Conservation (phyloP, 2,329 filamentous ascomycete species). For the Phyllosticta citriasiana region DNA sequence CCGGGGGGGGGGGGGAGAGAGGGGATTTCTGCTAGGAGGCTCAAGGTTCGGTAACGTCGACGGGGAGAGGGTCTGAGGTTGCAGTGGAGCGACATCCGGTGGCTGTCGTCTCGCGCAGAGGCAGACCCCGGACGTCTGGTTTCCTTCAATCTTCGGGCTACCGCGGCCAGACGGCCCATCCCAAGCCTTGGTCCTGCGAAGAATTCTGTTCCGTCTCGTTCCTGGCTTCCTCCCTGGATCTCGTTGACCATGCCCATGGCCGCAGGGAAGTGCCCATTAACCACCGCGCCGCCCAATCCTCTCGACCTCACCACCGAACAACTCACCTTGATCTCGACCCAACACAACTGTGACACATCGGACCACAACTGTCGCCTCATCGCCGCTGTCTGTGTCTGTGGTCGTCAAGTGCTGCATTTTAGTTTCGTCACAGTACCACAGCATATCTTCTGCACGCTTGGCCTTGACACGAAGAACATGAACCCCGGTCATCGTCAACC, state of each 20-base stretch:
- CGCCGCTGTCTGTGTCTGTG: not conserved
- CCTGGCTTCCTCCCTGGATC: not conserved
- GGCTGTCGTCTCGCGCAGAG: not conserved
- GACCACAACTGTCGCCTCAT: not conserved
- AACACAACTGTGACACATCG: not conserved
- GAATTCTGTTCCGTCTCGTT: not conserved
- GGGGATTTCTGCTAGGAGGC: not conserved
- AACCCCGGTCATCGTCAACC: not conserved
- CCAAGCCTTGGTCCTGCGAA: not conserved
- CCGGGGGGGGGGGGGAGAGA: not conserved
- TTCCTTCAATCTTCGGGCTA: not conserved
- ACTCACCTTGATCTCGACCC: not conserved
- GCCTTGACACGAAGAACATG: not conserved
- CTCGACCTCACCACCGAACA: not conserved
- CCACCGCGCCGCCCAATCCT: not conserved
- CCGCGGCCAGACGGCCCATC: not conserved
- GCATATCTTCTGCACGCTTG: not conserved
- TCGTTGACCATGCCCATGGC: not conserved
- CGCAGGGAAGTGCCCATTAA: not conserved
- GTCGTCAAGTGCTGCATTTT: not conserved
- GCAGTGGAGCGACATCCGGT: not conserved
- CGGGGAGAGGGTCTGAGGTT: not conserved
- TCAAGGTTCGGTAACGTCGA: not conserved
- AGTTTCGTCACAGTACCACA: not conserved
- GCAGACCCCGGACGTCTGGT: not conserved